Conservation (phyloP, 805 yeast species). For the Yamadazyma ubonensis region DNA sequence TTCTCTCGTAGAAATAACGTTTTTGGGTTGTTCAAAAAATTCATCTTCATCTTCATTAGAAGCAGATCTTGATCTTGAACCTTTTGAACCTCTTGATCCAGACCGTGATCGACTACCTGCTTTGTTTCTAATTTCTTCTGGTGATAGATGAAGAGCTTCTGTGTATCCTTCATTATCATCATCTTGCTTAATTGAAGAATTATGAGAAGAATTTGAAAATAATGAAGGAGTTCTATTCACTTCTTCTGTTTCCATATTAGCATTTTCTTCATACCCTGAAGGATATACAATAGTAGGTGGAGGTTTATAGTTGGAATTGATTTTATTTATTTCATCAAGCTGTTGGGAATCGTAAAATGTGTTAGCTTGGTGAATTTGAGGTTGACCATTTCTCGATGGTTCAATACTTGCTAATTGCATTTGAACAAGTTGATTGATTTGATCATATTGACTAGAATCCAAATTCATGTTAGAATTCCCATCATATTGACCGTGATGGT, state of each 20-base stretch:
- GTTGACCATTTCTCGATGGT: not conserved
- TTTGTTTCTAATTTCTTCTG: constrained; percentile 46
- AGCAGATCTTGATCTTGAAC: constrained; percentile 7
- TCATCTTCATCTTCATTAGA: constrained; percentile 19
- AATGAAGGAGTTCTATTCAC: constrained; percentile 51
- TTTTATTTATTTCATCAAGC: constrained; percentile 15
- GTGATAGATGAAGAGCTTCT: constrained; percentile 18
- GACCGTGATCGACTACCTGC: constrained; percentile 23
- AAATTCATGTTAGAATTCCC: constrained; percentile 4
- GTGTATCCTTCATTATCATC: constrained; percentile 9
- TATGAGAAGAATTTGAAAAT: constrained; percentile 47
- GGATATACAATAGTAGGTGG: constrained; percentile 15
- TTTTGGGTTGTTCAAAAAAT: constrained; percentile 12
- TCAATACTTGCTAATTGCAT: constrained; percentile 8
- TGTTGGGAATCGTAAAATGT: constrained; percentile 15
- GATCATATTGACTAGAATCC: constrained; percentile 9
- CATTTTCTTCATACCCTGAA: constrained; percentile 11
- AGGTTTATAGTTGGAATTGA: constrained; percentile 11
- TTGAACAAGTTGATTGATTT: constrained; percentile 8
- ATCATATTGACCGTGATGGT: not conserved
- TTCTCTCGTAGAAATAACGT: constrained; percentile 42
- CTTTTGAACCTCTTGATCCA: constrained; percentile 19
- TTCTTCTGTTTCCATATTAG: constrained; percentile 11
- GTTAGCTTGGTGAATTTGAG: not conserved
- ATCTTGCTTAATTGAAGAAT: constrained; percentile 11